These are phyloP conservation scores for Boletus edulis DNA, from an alignment of 768 basidiomycete species.

Conservation along the genomic window DNA sequence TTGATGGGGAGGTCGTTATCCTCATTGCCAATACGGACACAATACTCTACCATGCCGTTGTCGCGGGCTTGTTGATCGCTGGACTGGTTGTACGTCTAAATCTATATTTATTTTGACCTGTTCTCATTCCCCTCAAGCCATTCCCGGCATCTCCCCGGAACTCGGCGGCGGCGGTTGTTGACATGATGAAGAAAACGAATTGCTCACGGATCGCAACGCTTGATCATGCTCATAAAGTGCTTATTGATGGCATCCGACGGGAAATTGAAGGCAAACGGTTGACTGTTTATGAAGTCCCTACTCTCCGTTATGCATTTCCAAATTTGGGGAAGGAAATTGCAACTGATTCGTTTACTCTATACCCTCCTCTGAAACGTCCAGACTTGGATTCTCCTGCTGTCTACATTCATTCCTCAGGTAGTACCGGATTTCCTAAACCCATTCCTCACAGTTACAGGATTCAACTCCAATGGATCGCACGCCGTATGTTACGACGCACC, in stretches of 20 bases:
- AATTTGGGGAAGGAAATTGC: conserved; percentile 34
- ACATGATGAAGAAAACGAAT: conserved; percentile 21
- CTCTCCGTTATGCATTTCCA: conserved; percentile 34
- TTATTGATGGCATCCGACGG: conserved; percentile 10
- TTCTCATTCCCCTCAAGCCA: conserved; percentile 23
- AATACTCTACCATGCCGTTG: conserved; percentile 32
- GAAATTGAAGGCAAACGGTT: neutral
- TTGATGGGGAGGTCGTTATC: conserved; percentile 20
- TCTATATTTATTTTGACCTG: conserved; percentile 20
- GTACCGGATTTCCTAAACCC: conserved; percentile 50
- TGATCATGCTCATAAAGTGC: conserved; percentile 12
- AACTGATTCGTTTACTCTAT: conserved; percentile 15
- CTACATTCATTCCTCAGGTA: conserved; percentile 51
- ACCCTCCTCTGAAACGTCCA: conserved; percentile 12
- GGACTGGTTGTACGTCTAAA: conserved; percentile 34
- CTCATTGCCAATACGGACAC: conserved; percentile 31
- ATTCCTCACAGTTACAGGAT: conserved; percentile 36
- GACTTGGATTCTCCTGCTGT: conserved; percentile 34
- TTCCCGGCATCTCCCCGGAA: conserved; percentile 42
- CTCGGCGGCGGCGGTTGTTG: conserved; percentile 37
- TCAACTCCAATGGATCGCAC: conserved; percentile 33
- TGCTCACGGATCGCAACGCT: conserved; percentile 22
- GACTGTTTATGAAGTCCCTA: conserved; percentile 19
- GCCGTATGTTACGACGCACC: conserved; percentile 27
- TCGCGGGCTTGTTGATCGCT: conserved; percentile 37